Base-by-base conservation (phyloP, 148 eudicot species). In the Nyssa sinensis region DNA sequence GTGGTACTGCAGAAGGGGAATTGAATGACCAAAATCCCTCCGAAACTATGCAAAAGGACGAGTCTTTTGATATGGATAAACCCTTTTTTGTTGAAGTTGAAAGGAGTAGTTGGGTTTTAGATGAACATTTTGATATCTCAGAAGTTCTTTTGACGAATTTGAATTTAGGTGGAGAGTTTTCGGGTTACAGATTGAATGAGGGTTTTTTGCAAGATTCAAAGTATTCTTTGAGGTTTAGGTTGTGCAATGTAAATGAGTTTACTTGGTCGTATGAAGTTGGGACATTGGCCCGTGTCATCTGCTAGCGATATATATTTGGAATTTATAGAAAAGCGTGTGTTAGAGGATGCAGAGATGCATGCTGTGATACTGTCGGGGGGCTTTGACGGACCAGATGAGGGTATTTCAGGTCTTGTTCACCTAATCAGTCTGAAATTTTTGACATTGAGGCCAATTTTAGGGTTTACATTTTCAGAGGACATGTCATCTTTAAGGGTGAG, bases 321-420 rank as follows among this genome's bases (percentile, higher is more conserved):
- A 78, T 78, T 87, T 51, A 39, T 81, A 14, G 78, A 72, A 49
- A 85, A 73, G 61, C 59, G 75, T 73, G 80, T 49, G 24, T 63
- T n/a, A 44, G 86, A 78, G 69, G 84, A 80, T 1, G 62, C 27
- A 23, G 90, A 81, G 61, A 62, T 16, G 47, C 81, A 51, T 74
- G 84, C 76, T 67, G 91, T 92, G 74, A 69, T 92, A 73, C 83
- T 84, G 64, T 73, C 82, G 17, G 99, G 96, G 61, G 78, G 78
- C 70, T 87, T 95, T 77, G 97, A 95, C 81, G 97, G 98, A 65
- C 86, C 86, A 2, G 88, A 87, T 78, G 93, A 91, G 70, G 97
- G 91, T 62, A 85, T 95, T 68, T 73, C 88, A 4, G 94, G 91
- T 69, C 92, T 95, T 67, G 93, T 81, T 62, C 99, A 95, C 75